Evolutionary conservation across 2,329 filamentous ascomycete genomes (phyloP), one percentile per base, ranked within the genome.

Genomic region (Claviceps capensis): DNA sequence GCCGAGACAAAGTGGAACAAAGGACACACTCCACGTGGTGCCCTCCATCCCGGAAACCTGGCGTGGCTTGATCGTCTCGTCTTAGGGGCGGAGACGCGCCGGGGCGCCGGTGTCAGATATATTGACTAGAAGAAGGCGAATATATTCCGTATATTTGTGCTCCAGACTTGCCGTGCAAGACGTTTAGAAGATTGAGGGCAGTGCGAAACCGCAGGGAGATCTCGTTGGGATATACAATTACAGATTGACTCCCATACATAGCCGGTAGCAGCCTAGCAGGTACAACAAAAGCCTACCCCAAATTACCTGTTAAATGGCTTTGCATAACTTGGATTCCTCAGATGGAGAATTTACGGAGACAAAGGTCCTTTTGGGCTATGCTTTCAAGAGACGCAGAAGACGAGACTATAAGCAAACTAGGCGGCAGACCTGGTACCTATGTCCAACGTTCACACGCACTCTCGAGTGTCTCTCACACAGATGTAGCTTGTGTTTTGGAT

Each of bases 291-390:
- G 9, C 9, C 30, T 11, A 34, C 30, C 9, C 9, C 30, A 11
- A 34, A 34, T 11, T 34, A 34, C 30, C 2, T n/a, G n/a, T 6
- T 6, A 19, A 19, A 54, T 89, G 86, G 75, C 83, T 53, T 75
- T 81, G 16, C 94, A 95, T 70, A 88, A 95, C 60, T 94, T 87
- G 64, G 90, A 96, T 61, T 91, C 87, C 30, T 86, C 80, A 44
- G 83, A 81, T 5, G 78, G 80, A 5, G 77, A 81, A 47, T 88
- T 81, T 55, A 85, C 82, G 17, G 84, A 88, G 66, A 97, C 93
- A 6, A 88, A 86, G 58, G 89, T 96, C 2, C 79, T 96, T 1
- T 77, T 98, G 13, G 93, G 93, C 4, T 98, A 95, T 66, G 86
- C 88, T 2, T 19, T 86, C 86, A 1, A 82, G 83, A 63, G 87